Evolutionary conservation across 2,329 filamentous ascomycete species (phyloP), one percentile per base, ranked within the genome.

Genomic region (Fusarium palustre): DNA sequence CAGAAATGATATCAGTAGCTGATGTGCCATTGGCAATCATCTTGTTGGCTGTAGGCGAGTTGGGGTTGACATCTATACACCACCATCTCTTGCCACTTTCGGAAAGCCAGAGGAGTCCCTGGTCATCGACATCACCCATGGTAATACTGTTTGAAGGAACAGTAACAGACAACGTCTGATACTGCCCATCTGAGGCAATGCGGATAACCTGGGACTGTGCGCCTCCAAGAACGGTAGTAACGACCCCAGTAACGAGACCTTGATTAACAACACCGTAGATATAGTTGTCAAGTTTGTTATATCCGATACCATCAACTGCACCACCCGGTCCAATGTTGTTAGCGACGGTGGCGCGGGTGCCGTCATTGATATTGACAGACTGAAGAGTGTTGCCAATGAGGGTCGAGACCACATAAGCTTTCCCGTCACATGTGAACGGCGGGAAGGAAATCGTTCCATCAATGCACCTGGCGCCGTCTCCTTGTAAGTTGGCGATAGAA

Each of bases 391-490:
- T 56, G 11, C 54, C 54, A 15, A 56, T 34, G 7, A 56, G 25
- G n/a, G 34, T 56, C 12, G 54, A 56, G 3, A 56, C 41, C 2
- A 22, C 25, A 16, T 56, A 56, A 7, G 34, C 54, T 28, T 28
- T 41, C 8, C 43, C 45, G 33, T 56, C 54, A 22, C 54, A 56
- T 12, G 48, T 45, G 30, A 56, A 56, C 1, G 54, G 48, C n/a
- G 54, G 54, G 11, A 53, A 53, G 11, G 31, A 28, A 16, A 36
- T 22, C 7, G 7, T 31, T 33, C 47, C 66, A 55, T 38, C 63
- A 43, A 12, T 50, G 53, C 66, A 69, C 31, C 64, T 69, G 7
- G 66, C 66, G 28, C 66, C 66, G 18, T 69, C 66, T 39, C 61
- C 64, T 6, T 49, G 43, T 13, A 67, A 30, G 20, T 39, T 54